Base-by-base conservation (phyloP, 2,329 filamentous ascomycete genomes). In the Calonectria pauciramosa region DNA sequence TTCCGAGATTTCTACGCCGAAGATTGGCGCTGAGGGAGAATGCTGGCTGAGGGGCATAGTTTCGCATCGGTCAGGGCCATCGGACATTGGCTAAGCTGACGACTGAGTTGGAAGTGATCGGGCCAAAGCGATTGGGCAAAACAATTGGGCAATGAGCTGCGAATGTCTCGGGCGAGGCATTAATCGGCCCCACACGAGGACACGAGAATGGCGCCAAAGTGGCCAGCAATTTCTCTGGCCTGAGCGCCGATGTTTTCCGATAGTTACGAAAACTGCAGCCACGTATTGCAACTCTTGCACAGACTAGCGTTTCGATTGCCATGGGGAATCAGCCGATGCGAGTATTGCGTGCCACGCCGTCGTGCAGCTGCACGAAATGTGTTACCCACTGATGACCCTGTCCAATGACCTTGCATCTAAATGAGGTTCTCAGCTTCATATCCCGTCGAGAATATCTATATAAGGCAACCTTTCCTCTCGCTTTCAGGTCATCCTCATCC, bases 231-330 rank as follows among this genome's bases (percentile, higher is more conserved):
- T 60, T 13, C 23, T 63, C 56, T 63, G 56, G 56, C 36, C 56
- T 36, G 32, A 63, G 56, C 56, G 56, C 56, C 56, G 56, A 63
- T 36, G 56, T 26, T 63, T 63, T 34, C 56, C 56, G 56, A 60
- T 28, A 20, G 23, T 18, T 44, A 63, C 36, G 56, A 63, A 63
- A 63, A 63, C 13, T 14, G 34, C 7, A 26, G 56, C 56, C 56
- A 63, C 56, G 56, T 41, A 63, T 63, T 28, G 56, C 6, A 34
- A 30, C 28, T 52, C 18, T n/a, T 32, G 28, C 56, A 38, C 14
- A 16, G 38, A 41, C 56, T 63, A 63, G 38, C n/a, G 56, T 63
- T 38, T 41, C 36, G 38, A 36, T 41, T 63, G 34, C 34, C n/a
- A 18, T 41, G 34, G 23, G 16, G 34, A 41, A 13, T 36, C 56